Evolutionary conservation across 116 monocot genomes (phyloP).

Genomic region (Cymodocea nodosa): DNA sequence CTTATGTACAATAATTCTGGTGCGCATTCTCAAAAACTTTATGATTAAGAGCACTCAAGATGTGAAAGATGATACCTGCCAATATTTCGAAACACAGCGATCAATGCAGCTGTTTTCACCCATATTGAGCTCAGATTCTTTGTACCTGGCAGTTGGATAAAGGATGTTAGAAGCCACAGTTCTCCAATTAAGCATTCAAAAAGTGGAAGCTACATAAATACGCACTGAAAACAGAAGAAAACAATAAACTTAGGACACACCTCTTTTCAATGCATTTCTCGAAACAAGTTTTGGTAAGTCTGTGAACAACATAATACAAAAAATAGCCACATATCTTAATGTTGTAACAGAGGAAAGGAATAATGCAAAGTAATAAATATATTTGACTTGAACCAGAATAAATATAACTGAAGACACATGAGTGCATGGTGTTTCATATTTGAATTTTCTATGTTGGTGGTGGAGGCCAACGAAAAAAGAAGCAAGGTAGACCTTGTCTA

Average conservation of each 20-base stretch:
- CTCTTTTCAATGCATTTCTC: slow-evolving; percentile 85
- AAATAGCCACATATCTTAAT: not conserved
- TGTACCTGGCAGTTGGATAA: slow-evolving; percentile 39
- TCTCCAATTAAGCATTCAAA: not conserved
- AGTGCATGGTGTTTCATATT: too few relatives aligned
- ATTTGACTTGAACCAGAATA: too few relatives aligned
- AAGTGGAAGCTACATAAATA: not conserved
- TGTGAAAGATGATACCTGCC: slow-evolving; percentile 47
- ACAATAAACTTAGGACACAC: slow-evolving; percentile 20
- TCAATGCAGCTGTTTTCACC: slow-evolving; percentile 98
- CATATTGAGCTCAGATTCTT: slow-evolving; percentile 96
- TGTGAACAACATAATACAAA: slow-evolving; percentile 16
- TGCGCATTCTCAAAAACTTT: not conserved
- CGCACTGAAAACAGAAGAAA: not conserved
- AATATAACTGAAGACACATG: too few relatives aligned
- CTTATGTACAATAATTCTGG: not conserved
- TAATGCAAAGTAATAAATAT: not conserved
- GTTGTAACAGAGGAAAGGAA: not conserved
- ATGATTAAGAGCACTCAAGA: not conserved
- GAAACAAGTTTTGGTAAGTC: slow-evolving; percentile 87
- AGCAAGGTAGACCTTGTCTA: too few relatives aligned
- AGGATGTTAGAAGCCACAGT: not conserved
- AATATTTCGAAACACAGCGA: slow-evolving; percentile 94
- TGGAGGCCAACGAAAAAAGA: too few relatives aligned
- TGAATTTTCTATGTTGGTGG: too few relatives aligned